These are phyloP conservation scores for Aspergillus leporis DNA, from an alignment of 495 filamentous ascomycete species.

Conservation along the genomic window DNA sequence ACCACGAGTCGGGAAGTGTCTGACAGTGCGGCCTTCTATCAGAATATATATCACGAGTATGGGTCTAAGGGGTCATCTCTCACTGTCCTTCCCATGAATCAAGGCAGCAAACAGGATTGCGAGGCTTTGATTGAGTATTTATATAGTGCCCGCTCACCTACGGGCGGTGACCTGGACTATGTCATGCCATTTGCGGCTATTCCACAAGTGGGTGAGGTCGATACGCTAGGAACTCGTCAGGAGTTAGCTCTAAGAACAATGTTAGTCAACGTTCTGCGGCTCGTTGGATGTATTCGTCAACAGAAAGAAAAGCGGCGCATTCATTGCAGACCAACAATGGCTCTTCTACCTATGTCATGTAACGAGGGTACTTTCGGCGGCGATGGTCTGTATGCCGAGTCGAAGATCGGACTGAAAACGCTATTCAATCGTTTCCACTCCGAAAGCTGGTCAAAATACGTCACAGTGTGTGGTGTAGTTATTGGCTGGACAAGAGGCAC, in stretches of 20 bases:
- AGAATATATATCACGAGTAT: slow-evolving; percentile 90
- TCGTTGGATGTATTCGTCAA: slow-evolving; percentile 80
- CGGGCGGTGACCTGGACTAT: slow-evolving; percentile 95
- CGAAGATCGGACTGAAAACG: slow-evolving; percentile 93
- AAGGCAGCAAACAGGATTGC: slow-evolving; percentile 95
- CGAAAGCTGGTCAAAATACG: slow-evolving; percentile 93
- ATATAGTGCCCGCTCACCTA: slow-evolving; percentile 87
- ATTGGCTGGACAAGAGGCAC: slow-evolving; percentile 99
- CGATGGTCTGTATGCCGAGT: slow-evolving; percentile 96
- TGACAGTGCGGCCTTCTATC: slow-evolving; percentile 96
- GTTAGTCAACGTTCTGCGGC: slow-evolving; percentile 91
- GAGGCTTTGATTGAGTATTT: slow-evolving; percentile 92
- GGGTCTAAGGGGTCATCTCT: slow-evolving; percentile 89
- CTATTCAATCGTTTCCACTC: slow-evolving; percentile 98
- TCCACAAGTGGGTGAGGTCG: slow-evolving; percentile 86
- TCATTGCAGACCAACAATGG: slow-evolving; percentile 91
- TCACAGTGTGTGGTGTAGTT: slow-evolving; percentile 96
- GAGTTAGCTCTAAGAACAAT: slow-evolving; percentile 98
- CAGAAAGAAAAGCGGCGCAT: slow-evolving; percentile 76
- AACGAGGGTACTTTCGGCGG: slow-evolving; percentile 99
- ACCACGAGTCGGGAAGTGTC: slow-evolving; percentile 93
- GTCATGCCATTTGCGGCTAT: slow-evolving; percentile 97
- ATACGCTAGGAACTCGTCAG: slow-evolving; percentile 87
- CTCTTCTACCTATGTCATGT: slow-evolving; percentile 90
- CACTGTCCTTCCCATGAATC: slow-evolving; percentile 96